These are phyloP conservation scores for Monosporascus ibericus DNA, from an alignment of 2,329 filamentous ascomycete species.

Conservation along the genomic window DNA sequence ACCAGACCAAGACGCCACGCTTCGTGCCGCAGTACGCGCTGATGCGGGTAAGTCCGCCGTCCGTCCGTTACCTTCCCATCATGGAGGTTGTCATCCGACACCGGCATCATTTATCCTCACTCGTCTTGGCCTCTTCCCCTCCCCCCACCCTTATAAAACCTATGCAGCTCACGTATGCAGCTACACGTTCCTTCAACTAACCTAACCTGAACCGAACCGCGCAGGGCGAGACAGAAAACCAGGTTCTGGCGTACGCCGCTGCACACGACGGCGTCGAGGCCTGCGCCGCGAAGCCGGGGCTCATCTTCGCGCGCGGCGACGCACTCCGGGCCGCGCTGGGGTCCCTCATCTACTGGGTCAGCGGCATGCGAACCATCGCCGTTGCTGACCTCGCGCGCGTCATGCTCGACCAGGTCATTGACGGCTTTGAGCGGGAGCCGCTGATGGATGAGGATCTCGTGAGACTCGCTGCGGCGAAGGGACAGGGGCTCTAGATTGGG, in stretches of 20 bases:
- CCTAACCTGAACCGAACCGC: too few species aligned
- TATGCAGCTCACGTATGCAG: too few species aligned
- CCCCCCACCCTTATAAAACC: constrained; percentile 1
- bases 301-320: constrained; percentile 29
- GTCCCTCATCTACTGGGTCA: constrained; percentile 10
- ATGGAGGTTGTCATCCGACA: neutral
- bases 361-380: constrained; percentile 28
- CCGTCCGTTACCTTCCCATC: neutral
- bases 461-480: constrained; percentile 3
- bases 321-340: constrained; percentile 14
- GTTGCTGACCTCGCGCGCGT: constrained; percentile 33
- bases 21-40: constrained; percentile 33
- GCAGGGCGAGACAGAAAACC: constrained; percentile 41
- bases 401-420: constrained; percentile 36
- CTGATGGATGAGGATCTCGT: constrained; percentile 36
- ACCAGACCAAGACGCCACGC: constrained; percentile 35
- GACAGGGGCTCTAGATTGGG: too few species aligned
- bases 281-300: constrained; percentile 35
- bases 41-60: constrained; percentile 36
- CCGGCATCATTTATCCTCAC: neutral
- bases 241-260: constrained; percentile 34
- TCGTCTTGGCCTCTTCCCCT: neutral
- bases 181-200: too few species aligned
- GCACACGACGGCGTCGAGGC: constrained; percentile 33
- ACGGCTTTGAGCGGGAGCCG: constrained; percentile 41